phyloP scores from a whole-genome alignment of 1,284 basidiomycete genomes.

The Malassezia dermatis region DNA sequence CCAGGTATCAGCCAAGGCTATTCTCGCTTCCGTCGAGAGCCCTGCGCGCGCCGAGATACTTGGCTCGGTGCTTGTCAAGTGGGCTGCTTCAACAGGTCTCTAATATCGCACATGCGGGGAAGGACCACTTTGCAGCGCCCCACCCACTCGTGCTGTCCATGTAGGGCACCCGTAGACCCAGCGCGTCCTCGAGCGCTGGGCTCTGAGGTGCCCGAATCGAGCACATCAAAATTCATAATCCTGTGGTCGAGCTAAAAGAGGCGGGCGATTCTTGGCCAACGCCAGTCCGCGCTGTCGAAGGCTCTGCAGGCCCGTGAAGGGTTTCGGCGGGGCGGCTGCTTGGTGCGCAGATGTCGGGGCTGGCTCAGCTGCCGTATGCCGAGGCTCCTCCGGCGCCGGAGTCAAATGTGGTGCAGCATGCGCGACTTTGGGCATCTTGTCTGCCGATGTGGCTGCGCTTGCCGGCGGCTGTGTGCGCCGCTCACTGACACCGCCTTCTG shows the following conservation, averaged over 20 bases:
- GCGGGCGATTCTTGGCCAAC: not conserved
- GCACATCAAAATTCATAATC: slow-evolving; percentile 5
- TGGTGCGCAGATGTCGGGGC: not conserved
- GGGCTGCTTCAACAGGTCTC: slow-evolving; percentile 13
- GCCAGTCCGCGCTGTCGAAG: slow-evolving; percentile 13
- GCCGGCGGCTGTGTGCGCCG: slow-evolving; percentile 48
- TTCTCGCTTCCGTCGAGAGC: slow-evolving; percentile 1
- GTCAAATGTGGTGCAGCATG: not conserved
- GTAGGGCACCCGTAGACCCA: slow-evolving; percentile 15
- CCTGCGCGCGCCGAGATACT: slow-evolving; percentile 2
- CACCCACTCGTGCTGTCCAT: not conserved
- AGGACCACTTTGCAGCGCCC: not conserved
- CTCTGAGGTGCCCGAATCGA: slow-evolving; percentile 9
- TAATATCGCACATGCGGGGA: slow-evolving; percentile 3
- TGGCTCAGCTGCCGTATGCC: not conserved
- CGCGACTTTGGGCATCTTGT: not conserved
- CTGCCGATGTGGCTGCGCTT: not conserved
- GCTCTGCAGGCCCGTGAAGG: slow-evolving; percentile 5
- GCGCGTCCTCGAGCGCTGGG: not conserved
- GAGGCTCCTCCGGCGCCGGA: not conserved
- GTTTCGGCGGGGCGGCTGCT: not conserved
- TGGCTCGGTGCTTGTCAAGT: slow-evolving; percentile 6
- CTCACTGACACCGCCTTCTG: slow-evolving; percentile 81
- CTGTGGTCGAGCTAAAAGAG: not conserved
- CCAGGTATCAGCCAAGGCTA: slow-evolving; percentile 3